Evolutionary conservation across 441 rosid genomes (phyloP), one percentile per base, ranked within the genome.

Genomic region (Gossypium schwendimanii): DNA sequence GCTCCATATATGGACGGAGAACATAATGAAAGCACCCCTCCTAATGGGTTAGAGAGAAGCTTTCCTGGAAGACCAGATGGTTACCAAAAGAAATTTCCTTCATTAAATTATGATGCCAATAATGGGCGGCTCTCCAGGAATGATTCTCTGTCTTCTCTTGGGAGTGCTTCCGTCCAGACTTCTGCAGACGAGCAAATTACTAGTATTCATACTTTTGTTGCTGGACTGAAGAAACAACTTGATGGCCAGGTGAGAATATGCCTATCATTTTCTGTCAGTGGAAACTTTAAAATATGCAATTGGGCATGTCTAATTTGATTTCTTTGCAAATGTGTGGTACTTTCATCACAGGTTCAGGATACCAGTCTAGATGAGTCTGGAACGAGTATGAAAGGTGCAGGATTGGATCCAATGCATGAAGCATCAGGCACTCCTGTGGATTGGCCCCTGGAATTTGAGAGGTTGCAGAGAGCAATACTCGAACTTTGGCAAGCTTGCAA

Each of bases 401-500:
- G 96, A 24, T 59, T 87, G 84, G 96, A 88, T 72, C 82, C 91
- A 21, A 87, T 85, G 89, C 62, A 58, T 36, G 92, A 82, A 65
- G 77, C 78, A 74, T 17, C 75, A 55, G 85, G 78, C 71, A 75
- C 76, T 62, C 78, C 80, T 77, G 44, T 26, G 28, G 81, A 83
- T 77, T 89, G 94, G 92, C 81, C 84, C 0, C 62, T 79, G 62
- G 87, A 81, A 62, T 93, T 93, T 55, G 87, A 82, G 80, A 90
- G 77, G 76, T 87, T 76, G 76, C 87, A 82, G 74, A 82, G 81
- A 78, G 81, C 84, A 47, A 89, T 90, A 61, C 62, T 90, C 17
- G 89, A 87, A 75, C 87, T 96, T 21, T 96, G 98, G 99, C 83
- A 89, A 70, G 74, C 75, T 66, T 93, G 99, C 83, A 80, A 93